A percentile compares a stretch with the other conserved stretches of the same genome.
Evolutionary conservation across 371 early-diverging fungal genomes (phyloP).

Genomic region (Mucor ambiguus): DNA sequence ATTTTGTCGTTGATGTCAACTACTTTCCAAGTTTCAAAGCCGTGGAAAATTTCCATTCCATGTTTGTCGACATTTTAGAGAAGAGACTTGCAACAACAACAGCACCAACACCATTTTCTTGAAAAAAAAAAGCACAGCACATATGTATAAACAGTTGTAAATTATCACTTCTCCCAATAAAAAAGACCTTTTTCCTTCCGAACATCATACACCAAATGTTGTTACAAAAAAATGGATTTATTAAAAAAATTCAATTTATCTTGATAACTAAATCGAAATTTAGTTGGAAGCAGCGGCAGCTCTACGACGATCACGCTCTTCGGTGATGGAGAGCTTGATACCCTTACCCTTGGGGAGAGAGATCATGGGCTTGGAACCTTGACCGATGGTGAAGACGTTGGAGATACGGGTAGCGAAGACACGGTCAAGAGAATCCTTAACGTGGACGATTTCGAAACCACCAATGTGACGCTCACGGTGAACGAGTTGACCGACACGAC

Average conservation of each 20-base stretch:
- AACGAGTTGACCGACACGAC: conserved; percentile 98
- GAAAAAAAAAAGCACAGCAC: neutral
- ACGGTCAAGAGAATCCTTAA: conserved; percentile 91
- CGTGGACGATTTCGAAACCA: conserved; percentile 95
- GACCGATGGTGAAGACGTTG: conserved; percentile 95
- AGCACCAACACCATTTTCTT: neutral
- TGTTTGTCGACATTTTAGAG: conserved; percentile 26
- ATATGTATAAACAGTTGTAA: conserved; percentile 8
- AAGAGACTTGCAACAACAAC: conserved; percentile 11
- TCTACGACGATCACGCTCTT: conserved; percentile 94
- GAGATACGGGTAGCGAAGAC: conserved; percentile 89
- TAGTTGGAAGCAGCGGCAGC: conserved; percentile 54
- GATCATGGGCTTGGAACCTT: conserved; percentile 76
- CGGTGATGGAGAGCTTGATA: conserved; percentile 56
- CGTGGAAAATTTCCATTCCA: conserved; percentile 31
- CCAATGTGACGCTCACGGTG: conserved; percentile 98
- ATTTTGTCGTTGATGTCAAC: conserved; percentile 51
- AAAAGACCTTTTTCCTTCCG: neutral
- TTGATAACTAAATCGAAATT: conserved; percentile 12
- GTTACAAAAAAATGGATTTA: neutral
- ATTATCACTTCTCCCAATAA: neutral
- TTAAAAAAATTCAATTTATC: neutral
- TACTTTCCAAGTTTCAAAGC: conserved; percentile 48
- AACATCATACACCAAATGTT: neutral
- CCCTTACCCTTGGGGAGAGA: conserved; percentile 66